Percentiles rank a stretch among this genome's conserved stretches.
Evolutionary conservation across 2,329 filamentous ascomycete genomes (phyloP).

Genomic region (Calonectria hawksworthii): DNA sequence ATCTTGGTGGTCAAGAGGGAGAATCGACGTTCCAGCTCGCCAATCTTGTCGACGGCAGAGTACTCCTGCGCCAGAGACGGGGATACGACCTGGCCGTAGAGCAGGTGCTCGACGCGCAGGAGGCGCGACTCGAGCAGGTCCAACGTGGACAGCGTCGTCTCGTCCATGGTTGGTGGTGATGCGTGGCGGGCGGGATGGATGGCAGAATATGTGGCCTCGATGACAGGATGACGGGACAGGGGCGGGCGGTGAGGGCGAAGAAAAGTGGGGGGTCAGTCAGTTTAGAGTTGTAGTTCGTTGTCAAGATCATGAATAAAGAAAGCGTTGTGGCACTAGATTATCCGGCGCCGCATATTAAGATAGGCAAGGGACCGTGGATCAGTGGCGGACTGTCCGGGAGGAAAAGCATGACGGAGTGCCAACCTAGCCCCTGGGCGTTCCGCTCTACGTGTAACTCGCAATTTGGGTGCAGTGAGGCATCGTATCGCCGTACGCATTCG

Average conservation of each 20-base stretch:
- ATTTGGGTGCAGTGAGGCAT: background rate
- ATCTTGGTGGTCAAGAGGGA: constrained; percentile 62
- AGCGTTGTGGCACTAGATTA: constrained; percentile 20
- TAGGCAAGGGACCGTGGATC: constrained; percentile 17
- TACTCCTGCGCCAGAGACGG: constrained; percentile 51
- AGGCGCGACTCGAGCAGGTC: constrained; percentile 71
- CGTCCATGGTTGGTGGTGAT: constrained; percentile 57
- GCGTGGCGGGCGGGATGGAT: constrained; percentile 19
- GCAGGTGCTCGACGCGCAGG: constrained; percentile 70
- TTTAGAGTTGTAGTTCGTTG: constrained; percentile 36
- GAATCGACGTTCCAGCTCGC: constrained; percentile 68
- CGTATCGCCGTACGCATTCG: background rate
- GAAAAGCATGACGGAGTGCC: background rate
- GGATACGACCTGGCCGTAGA: constrained; percentile 62
- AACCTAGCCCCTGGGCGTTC: background rate
- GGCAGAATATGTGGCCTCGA: constrained; percentile 31
- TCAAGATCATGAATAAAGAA: constrained; percentile 25
- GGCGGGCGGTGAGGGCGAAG: constrained; percentile 37
- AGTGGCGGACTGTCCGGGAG: background rate
- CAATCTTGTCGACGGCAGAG: constrained; percentile 60
- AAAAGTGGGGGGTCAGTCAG: constrained; percentile 45
- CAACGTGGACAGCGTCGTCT: constrained; percentile 68
- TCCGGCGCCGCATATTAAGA: constrained; percentile 8
- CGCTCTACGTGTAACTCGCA: constrained; percentile 5
- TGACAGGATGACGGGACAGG: constrained; percentile 24